Base-by-base conservation (phyloP, 257 asterid genomes). In the Ballota nigra region DNA sequence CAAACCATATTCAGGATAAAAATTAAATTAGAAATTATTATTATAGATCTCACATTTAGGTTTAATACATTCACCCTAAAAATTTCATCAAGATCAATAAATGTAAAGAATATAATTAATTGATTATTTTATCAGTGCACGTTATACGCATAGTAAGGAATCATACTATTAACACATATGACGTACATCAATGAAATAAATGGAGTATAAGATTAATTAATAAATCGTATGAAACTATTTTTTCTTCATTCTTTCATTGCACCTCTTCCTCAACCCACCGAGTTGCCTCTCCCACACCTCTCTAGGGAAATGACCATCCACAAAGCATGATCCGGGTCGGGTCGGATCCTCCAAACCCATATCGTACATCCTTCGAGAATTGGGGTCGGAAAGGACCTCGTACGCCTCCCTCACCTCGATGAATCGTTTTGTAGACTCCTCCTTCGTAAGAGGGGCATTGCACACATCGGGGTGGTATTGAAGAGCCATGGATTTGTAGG, bases 221-320 rank as follows among this genome's bases (percentile, higher is more conserved):
- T n/a, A n/a, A n/a, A n/a, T n/a, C n/a, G n/a, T n/a, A 15, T 3
- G 5, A 3, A 13, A 13, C 19, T 43, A 43, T 43, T 56, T 80
- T 36, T 56, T 83, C 63, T 60, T 75, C 72, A 77, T 62, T 67
- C 81, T 79, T 55, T 71, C 29, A 53, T 5, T 53, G 18, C 80
- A 86, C 53, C 86, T 70, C 10, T 31, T 72, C 40, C 61, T 77
- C 76, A 86, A 41, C 36, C 76, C 86, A 66, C 59, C 59, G n/a
- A 86, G 84, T 65, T 86, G 91, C 73, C 74, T 86, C 75, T 83
- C 84, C 91, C 87, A 86, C 16, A 79, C 81, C 60, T 79, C 81
- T 69, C 80, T 77, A 4, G 58, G 31, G n/a, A 66, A 81, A 36
- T 49, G 34, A 38, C 28, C 51, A 4, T 41, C n/a, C 45, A 2